Evolutionary conservation across 2,329 filamentous ascomycete species (phyloP), one percentile per base, ranked within the genome.

Genomic region (Alternaria sp.): DNA sequence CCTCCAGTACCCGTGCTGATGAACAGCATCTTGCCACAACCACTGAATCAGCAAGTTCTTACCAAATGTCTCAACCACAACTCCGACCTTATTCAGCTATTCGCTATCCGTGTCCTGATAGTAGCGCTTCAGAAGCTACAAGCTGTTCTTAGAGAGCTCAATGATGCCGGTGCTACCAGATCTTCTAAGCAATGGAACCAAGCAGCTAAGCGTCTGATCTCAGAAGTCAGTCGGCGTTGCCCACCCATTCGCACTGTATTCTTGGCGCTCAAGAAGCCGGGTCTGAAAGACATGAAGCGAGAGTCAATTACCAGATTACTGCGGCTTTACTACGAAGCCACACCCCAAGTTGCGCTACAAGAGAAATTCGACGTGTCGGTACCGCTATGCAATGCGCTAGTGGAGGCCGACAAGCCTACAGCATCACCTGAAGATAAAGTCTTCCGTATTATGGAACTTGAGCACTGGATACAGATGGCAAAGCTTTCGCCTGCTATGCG

Each of bases 311-410:
- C 91, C 59, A 89, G 91, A 66, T 81, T 97, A 20, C 79, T 99
- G 39, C 86, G 88, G 16, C 84, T 94, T n/a, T 98, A 96, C 79
- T 96, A 96, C 75, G 89, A 94, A 73, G 84, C 91, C 3, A 85
- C 93, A 8, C 94, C 95, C 2, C 89, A 92, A 61, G 83, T 92
- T 24, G 93, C 93, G 1, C 83, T 96, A 14, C 89, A 90, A 65
- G 91, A 93, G 68, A 95, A 91, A 66, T 95, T 97, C 71, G 95
- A 98, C 72, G 90, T 96, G 4, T 95, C 94, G 0, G 82, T 90
- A 0, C 85, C 91, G 20, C 84, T 99, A 16, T 88, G 90, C 7
- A 86, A 88, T 59, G 86, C 89, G 1, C 81, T 98, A 46, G 83
- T 86, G 57, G 84, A 84, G 32, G 78, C 92, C 9, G 87, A 90